phyloP scores from a whole-genome alignment of 2,329 filamentous ascomycete species.

The Apiospora phragmitis region DNA sequence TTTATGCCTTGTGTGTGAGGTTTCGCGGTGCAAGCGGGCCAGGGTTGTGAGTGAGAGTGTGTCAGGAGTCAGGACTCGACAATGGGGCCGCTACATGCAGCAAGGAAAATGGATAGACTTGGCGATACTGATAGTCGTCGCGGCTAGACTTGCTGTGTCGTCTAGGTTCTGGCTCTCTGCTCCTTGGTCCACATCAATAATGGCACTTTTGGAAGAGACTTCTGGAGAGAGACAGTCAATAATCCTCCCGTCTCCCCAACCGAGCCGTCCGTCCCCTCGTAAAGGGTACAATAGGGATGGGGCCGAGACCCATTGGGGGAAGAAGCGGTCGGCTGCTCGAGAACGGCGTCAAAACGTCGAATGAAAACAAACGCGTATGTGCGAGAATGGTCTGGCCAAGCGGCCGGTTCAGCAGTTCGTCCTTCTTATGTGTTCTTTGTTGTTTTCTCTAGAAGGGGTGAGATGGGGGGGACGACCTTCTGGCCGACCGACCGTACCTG shows the following conservation, averaged over 20 bases:
- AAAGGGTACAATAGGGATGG: neutral
- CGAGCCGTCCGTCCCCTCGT: neutral
- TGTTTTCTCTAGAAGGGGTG: neutral
- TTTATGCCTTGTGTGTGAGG: neutral
- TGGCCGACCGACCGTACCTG: neutral
- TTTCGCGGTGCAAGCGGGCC: neutral
- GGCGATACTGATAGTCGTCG: neutral
- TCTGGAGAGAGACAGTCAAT: neutral
- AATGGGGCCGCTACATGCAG: neutral
- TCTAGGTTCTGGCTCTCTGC: neutral
- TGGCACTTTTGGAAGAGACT: neutral
- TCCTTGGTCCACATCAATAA: neutral
- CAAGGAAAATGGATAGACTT: constrained; percentile 2
- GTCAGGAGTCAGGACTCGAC: neutral
- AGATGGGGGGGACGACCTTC: neutral
- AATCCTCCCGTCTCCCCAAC: neutral
- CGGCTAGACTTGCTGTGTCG: neutral
- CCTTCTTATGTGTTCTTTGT: neutral
- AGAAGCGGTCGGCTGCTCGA: neutral
- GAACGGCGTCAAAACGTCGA: constrained; percentile 2
- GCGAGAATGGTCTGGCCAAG: neutral
- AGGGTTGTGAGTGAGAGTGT: neutral
- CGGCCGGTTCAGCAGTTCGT: neutral
- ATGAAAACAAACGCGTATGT: neutral
- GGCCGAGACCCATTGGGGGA: neutral